Conservation (phyloP, 345 rosid genomes). For the Alliaria petiolata region DNA sequence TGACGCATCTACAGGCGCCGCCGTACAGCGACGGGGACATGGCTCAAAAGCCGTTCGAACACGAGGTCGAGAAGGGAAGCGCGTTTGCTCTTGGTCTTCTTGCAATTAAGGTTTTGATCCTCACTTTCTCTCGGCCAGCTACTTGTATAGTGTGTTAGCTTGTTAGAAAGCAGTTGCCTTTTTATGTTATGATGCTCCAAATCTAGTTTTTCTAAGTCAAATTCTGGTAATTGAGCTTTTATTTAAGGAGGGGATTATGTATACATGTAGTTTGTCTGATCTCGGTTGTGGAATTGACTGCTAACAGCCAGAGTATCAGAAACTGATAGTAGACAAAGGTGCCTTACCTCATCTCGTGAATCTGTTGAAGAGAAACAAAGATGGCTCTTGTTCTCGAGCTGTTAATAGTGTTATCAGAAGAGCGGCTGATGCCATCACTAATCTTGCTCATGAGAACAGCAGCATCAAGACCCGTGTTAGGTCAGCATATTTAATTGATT, state of each 20-base stretch:
- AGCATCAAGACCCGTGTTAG: slow-evolving; percentile 94
- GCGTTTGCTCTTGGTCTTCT: slow-evolving; percentile 96
- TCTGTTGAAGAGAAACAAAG: slow-evolving; percentile 72
- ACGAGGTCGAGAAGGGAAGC: slow-evolving; percentile 98
- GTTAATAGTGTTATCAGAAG: slow-evolving; percentile 87
- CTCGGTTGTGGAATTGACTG: slow-evolving; percentile 30
- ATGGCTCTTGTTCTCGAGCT: slow-evolving; percentile 60
- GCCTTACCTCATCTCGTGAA: slow-evolving; percentile 80
- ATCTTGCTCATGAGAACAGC: slow-evolving; percentile 98
- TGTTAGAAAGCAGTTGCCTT: slow-evolving; percentile 7
- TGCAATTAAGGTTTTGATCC: slow-evolving; percentile 71
- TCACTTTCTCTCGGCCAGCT: neutral
- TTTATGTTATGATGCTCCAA: neutral
- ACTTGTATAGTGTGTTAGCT: neutral
- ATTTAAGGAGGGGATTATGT: neutral
- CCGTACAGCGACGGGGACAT: slow-evolving; percentile 50
- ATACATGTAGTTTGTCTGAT: slow-evolving; percentile 5
- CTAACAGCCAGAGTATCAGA: slow-evolving; percentile 97
- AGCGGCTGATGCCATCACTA: slow-evolving; percentile 98
- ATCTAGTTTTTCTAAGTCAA: neutral
- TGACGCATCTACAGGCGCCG: slow-evolving; percentile 87
- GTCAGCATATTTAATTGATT: slow-evolving; percentile 42
- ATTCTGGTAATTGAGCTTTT: neutral
- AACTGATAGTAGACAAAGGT: slow-evolving; percentile 86
- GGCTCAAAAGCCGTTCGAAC: slow-evolving; percentile 69